Evolutionary conservation across 208 protist species (phyloP).

Genomic region (Crithidia sp.): DNA sequence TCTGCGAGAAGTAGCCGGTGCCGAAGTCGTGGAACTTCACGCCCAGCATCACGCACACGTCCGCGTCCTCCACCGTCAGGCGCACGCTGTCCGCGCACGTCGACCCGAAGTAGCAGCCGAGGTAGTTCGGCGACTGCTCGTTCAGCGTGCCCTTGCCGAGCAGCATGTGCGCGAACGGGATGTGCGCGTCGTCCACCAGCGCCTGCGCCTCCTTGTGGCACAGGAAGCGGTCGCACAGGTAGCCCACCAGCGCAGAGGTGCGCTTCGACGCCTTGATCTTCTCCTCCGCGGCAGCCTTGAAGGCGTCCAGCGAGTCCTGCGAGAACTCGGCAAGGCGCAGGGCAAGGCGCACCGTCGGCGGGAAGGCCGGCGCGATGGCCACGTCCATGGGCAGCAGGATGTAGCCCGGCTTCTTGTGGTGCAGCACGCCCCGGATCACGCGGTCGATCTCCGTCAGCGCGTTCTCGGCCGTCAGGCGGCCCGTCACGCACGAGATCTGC

Average conservation of each 20-base stretch:
- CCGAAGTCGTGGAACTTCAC: slow-evolving; percentile 65
- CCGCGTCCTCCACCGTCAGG: slow-evolving; percentile 32
- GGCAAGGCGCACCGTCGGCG: too few species aligned
- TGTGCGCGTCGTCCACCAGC: slow-evolving; percentile 44
- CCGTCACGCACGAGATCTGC: slow-evolving; percentile 31
- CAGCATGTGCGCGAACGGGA: slow-evolving; percentile 42
- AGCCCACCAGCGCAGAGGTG: slow-evolving; percentile 30
- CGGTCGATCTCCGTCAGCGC: slow-evolving; percentile 43
- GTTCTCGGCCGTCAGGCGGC: slow-evolving; percentile 23
- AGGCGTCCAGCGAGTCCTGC: slow-evolving; percentile 19
- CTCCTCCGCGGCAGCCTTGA: slow-evolving; percentile 37
- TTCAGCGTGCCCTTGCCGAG: slow-evolving; percentile 54
- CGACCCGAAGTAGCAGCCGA: slow-evolving; percentile 42
- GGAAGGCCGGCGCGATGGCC: background rate
- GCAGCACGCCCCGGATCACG: slow-evolving; percentile 29
- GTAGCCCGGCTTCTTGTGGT: slow-evolving; percentile 40
- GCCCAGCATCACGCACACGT: slow-evolving; percentile 38
- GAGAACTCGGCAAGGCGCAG: background rate
- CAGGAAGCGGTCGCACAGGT: slow-evolving; percentile 51
- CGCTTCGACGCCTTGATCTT: slow-evolving; percentile 23
- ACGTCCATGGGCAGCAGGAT: slow-evolving; percentile 45
- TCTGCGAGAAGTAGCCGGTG: slow-evolving; percentile 56
- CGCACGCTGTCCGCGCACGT: slow-evolving; percentile 16
- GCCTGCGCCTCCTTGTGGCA: slow-evolving; percentile 34
- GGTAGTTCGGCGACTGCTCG: slow-evolving; percentile 50